phyloP scores from a whole-genome alignment of 2,329 filamentous ascomycete genomes.

The Dissoconium aciculare region DNA sequence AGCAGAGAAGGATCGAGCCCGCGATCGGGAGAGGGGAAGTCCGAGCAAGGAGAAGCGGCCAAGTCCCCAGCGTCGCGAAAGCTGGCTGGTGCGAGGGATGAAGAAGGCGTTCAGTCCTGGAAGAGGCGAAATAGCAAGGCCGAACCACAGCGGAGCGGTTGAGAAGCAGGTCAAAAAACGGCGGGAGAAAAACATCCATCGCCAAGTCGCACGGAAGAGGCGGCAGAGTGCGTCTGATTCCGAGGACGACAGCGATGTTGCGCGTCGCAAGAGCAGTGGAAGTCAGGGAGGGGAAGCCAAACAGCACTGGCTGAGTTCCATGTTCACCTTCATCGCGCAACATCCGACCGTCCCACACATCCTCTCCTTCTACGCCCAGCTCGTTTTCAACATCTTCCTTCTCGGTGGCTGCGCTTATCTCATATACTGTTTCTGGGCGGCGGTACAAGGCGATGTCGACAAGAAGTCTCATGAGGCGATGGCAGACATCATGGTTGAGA shows the following conservation, averaged over 20 bases:
- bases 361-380: constrained; percentile 51
- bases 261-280: constrained; percentile 2
- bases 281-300: constrained; percentile 4
- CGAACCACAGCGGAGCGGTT: constrained; percentile 23
- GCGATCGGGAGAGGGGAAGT: constrained; percentile 14
- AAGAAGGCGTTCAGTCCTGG: constrained; percentile 26
- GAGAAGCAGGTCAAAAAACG: constrained; percentile 25
- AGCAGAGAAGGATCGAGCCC: not conserved
- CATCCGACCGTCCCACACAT: constrained; percentile 52
- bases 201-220: constrained; percentile 15
- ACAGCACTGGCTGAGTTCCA: constrained; percentile 24
- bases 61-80: constrained; percentile 15
- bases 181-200: constrained; percentile 16
- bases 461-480: constrained; percentile 55
- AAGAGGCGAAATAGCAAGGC: constrained; percentile 24
- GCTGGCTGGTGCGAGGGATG: constrained; percentile 15
- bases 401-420: constrained; percentile 47
- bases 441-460: constrained; percentile 60
- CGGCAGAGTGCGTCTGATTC: constrained; percentile 22
- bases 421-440: constrained; percentile 52
- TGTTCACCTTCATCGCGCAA: constrained; percentile 48
- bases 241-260: constrained; percentile 17
- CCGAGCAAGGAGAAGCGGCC: constrained; percentile 23
- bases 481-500: constrained; percentile 52
- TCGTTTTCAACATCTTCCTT: constrained; percentile 50